These are phyloP conservation scores for Diplotaxis tenuifolia DNA, from an alignment of 345 rosid genomes.

Conservation along the genomic window DNA sequence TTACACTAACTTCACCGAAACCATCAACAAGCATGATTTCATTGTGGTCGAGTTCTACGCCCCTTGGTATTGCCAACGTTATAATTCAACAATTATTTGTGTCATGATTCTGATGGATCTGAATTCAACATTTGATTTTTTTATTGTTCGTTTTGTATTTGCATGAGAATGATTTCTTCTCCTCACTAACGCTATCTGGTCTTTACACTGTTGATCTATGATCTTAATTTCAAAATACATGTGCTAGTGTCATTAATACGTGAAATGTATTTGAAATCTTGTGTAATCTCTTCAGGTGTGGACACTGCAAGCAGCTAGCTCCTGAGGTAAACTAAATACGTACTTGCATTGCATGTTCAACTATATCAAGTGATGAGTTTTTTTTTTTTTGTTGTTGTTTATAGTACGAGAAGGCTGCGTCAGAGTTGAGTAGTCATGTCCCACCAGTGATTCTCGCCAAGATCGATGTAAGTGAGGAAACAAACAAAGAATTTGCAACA, in stretches of 20 bases:
- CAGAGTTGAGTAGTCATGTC: constrained; percentile 61
- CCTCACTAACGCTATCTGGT: background rate
- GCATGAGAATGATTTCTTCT: constrained; percentile 17
- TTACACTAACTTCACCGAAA: constrained; percentile 81
- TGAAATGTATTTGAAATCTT: background rate
- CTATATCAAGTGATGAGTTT: background rate
- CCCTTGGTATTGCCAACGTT: constrained; percentile 55
- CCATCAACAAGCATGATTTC: constrained; percentile 74
- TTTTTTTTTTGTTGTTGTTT: background rate
- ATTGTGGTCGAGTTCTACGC: constrained; percentile 96
- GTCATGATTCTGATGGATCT: constrained; percentile 18
- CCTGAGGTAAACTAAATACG: constrained; percentile 79
- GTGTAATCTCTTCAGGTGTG: constrained; percentile 64
- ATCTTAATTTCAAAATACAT: background rate
- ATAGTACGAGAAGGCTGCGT: constrained; percentile 94
- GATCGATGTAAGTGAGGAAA: constrained; percentile 84
- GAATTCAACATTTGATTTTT: constrained; percentile 8
- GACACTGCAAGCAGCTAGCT: constrained; percentile 95
- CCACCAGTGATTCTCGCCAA: constrained; percentile 77
- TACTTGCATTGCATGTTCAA: background rate
- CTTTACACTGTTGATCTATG: background rate
- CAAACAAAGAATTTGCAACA: constrained; percentile 61
- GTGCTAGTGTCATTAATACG: background rate
- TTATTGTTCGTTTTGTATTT: background rate
- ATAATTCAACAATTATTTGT: background rate